Conservation (phyloP, 352 stramenopile genomes). For the Globisporangium alternatum region DNA sequence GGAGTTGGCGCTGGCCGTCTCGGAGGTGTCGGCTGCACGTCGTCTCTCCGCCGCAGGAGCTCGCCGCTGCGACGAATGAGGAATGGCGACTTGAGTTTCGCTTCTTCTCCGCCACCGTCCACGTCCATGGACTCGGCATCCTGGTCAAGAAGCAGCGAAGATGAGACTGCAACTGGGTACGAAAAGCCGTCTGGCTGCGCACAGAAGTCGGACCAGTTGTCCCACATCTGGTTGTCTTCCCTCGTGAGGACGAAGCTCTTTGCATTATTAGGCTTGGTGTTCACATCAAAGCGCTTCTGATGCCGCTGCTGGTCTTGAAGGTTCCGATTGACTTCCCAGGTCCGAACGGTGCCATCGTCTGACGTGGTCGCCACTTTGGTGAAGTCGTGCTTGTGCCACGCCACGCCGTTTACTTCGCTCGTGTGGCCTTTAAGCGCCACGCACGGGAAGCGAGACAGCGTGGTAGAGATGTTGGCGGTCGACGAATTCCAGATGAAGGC, state of each 20-base stretch:
- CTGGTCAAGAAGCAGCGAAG: constrained; percentile 10
- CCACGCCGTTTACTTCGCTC: constrained; percentile 66
- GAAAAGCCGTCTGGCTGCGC: constrained; percentile 14
- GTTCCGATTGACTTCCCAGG: constrained; percentile 25
- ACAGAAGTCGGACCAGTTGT: constrained; percentile 21
- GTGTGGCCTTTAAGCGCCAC: constrained; percentile 57
- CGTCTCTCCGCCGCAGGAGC: constrained; percentile 19
- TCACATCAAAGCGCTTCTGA: neutral
- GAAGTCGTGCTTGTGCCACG: constrained; percentile 52
- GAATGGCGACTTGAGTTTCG: constrained; percentile 23
- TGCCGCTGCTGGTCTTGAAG: neutral
- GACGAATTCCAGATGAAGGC: constrained; percentile 61
- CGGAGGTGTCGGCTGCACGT: constrained; percentile 1
- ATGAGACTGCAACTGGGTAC: constrained; percentile 8
- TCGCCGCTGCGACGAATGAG: constrained; percentile 23
- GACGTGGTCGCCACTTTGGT: constrained; percentile 52
- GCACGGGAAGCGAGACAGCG: constrained; percentile 20
- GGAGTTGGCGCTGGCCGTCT: constrained; percentile 4
- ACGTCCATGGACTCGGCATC: constrained; percentile 13
- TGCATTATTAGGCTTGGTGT: neutral
- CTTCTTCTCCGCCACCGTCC: neutral
- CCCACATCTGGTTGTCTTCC: constrained; percentile 11
- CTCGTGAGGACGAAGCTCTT: constrained; percentile 3
- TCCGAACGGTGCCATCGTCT: constrained; percentile 61
- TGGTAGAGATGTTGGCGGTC: neutral